These are phyloP conservation scores for Nissolia schottii DNA, from an alignment of 306 rosid species.

Conservation along the genomic window DNA sequence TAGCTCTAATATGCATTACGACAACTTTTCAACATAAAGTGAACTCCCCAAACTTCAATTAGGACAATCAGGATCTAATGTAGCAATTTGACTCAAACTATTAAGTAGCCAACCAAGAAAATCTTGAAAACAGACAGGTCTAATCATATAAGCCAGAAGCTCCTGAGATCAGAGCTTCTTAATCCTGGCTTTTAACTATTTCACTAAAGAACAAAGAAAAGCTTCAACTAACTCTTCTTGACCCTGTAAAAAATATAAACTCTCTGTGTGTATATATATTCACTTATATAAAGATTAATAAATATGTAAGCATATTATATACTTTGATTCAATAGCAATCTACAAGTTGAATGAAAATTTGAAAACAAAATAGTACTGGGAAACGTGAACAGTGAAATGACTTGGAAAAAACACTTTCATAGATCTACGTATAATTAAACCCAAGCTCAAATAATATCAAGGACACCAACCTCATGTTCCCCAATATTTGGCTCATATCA, in stretches of 20 bases:
- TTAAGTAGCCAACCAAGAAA: neutral
- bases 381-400: neutral
- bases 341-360: neutral
- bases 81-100: neutral
- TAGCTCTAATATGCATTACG: neutral
- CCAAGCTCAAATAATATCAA: conserved; percentile 19
- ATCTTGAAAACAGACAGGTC: neutral
- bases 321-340: neutral
- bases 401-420: conserved; percentile 6
- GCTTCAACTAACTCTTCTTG: conserved; percentile 2
- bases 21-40: neutral
- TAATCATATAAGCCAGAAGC: neutral
- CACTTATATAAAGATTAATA: neutral
- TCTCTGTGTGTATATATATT: no score
- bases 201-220: conserved; percentile 1
- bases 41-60: neutral
- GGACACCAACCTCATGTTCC: neutral
- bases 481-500: neutral
- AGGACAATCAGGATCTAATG: neutral
- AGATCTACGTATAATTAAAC: neutral
- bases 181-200: neutral
- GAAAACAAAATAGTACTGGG: neutral
- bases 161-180: neutral
- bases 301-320: neutral
- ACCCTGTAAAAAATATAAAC: neutral